Evolutionary conservation across 306 rosid species (phyloP), one percentile per base, ranked within the genome.

Genomic region (Hippophae tibetana): DNA sequence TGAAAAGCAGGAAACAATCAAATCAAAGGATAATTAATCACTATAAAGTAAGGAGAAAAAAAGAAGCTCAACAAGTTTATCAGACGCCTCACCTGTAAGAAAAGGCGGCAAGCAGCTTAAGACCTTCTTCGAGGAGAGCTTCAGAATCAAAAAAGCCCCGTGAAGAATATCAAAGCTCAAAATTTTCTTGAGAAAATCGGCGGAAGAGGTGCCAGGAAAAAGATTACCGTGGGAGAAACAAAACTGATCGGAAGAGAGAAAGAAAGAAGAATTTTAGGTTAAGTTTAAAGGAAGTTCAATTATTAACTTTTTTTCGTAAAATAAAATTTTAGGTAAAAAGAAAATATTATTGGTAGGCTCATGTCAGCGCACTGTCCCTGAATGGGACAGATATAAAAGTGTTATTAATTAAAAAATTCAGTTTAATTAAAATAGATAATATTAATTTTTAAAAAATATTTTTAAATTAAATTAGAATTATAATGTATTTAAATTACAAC

Each of bases 31-130:
- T 9, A 48, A 41, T 43, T 9, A 3, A 5, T n/a, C 10, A 3
- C 11, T 53, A 13, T 1, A 41, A 46, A 11, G 46, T 5, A 41
- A 6, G 18, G 12, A 64, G 45, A 8, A 58, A 46, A 52, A 47
- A 49, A 55, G 9, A 31, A 46, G 48, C 64, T 13, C 7, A 14
- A 40, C 26, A 50, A 41, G 46, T 43, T 43, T 18, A 69, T 52
- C 9, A 57, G 72, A 54, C 25, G 31, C 58, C 72, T 67, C 51
- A 89, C 84, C 63, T 49, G 78, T 54, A 58, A 74, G 78, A 67
- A 61, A 73, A 81, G 70, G 73, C 73, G 75, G 78, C 78, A 81
- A 79, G 79, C 8, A 27, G 60, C 54, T 43, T 71, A 63, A 70
- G 58, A 49, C 68, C 47, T 1, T 1, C 23, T 18, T 26, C 57